Evolutionary conservation across 495 filamentous ascomycete species (phyloP).

Genomic region (Penicillium simplicissimum): DNA sequence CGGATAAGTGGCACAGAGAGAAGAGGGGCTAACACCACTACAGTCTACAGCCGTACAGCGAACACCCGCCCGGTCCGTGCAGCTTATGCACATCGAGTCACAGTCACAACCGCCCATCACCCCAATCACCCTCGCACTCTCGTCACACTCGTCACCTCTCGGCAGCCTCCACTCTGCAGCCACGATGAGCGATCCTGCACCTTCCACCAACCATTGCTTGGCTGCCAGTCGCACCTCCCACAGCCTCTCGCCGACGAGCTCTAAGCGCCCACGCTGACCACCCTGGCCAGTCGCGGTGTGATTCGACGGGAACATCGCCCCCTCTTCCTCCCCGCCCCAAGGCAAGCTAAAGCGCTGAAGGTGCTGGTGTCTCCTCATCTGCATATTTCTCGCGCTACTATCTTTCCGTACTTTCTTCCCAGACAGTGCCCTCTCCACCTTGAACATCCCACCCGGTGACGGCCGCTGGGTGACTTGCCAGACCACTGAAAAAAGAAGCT

Average conservation of each 20-base stretch:
- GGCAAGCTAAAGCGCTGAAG: conserved; percentile 11
- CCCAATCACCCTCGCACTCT: conserved; percentile 30
- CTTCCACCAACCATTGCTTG: conserved; percentile 14
- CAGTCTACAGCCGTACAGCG: neutral
- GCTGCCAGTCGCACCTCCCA: neutral
- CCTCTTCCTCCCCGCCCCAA: neutral
- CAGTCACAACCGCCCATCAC: conserved; percentile 40
- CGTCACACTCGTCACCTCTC: conserved; percentile 31
- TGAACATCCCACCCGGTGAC: conserved; percentile 19
- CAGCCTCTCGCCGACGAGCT: conserved; percentile 26
- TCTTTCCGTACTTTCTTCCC: neutral
- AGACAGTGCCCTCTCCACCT: conserved; percentile 13
- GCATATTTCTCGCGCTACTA: conserved; percentile 14
- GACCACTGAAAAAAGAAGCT: conserved; percentile 35
- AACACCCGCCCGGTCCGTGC: conserved; percentile 25
- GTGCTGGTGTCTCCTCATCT: conserved; percentile 11
- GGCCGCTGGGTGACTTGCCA: conserved; percentile 3
- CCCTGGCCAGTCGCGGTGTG: conserved; percentile 15
- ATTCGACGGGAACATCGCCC: conserved; percentile 24
- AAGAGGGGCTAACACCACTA: neutral
- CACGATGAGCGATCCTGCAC: conserved; percentile 14
- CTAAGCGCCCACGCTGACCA: conserved; percentile 26
- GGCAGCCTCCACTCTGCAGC: conserved; percentile 15
- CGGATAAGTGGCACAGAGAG: neutral
- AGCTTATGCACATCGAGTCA: conserved; percentile 39